Conservation (phyloP, 257 asterid genomes). For the Ilex aquifolium region DNA sequence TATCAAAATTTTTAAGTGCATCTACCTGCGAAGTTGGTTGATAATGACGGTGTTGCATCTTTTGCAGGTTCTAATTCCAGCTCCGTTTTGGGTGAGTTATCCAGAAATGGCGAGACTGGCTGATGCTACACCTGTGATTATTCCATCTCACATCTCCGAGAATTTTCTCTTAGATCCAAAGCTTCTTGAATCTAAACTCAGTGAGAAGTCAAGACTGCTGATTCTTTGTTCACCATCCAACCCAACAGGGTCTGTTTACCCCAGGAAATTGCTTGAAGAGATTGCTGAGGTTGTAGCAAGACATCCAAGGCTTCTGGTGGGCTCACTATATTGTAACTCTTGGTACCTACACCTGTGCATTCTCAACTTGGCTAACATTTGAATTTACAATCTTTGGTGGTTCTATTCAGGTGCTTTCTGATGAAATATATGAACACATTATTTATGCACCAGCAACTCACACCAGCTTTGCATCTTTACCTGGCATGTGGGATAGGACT, state of each 20-base stretch:
- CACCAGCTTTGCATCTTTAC: constrained; percentile 94
- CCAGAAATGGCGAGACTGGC: constrained; percentile 98
- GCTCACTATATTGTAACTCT: constrained; percentile 9
- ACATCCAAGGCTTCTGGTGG: constrained; percentile 92
- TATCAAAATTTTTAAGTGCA: no score
- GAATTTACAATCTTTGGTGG: not conserved
- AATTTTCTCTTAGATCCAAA: constrained; percentile 79
- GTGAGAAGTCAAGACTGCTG: constrained; percentile 77
- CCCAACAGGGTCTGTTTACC: constrained; percentile 98
- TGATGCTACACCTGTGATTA: constrained; percentile 82
- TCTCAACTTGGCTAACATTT: not conserved
- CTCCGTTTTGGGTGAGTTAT: constrained; percentile 99
- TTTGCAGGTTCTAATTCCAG: constrained; percentile 85
- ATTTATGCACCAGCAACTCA: constrained; percentile 93
- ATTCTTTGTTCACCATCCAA: constrained; percentile 98
- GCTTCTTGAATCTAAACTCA: constrained; percentile 72
- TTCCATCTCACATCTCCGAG: constrained; percentile 71
- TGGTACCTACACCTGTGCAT: not conserved
- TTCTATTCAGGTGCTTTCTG: constrained; percentile 69
- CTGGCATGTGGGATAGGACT: constrained; percentile 96
- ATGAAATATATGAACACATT: constrained; percentile 93
- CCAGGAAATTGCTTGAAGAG: constrained; percentile 69
- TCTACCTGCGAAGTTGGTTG: not conserved
- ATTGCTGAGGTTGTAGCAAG: constrained; percentile 79
- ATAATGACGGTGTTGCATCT: constrained; percentile 4